Evolutionary conservation across 352 stramenopile genomes (phyloP).

Genomic region (Phytophthora citrophthora): DNA sequence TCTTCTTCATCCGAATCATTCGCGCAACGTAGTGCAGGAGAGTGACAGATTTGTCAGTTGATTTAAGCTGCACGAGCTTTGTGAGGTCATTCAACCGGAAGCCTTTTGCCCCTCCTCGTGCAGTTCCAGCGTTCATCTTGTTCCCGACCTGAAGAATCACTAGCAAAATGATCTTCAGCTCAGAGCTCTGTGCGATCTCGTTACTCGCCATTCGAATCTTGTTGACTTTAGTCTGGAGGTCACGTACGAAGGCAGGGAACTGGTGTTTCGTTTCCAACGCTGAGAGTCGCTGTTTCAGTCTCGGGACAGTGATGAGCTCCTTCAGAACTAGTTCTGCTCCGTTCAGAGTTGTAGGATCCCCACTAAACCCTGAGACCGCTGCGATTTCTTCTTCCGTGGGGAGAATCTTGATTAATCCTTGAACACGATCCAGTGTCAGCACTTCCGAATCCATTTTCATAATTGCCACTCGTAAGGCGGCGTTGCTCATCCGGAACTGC

Average conservation of each 20-base stretch:
- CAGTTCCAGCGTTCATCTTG: conserved; percentile 86
- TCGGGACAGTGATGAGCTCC: conserved; percentile 76
- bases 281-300: conserved; percentile 66
- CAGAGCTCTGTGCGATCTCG: conserved; percentile 64
- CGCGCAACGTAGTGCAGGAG: conserved; percentile 78
- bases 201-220: conserved; percentile 64
- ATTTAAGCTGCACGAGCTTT: conserved; percentile 78
- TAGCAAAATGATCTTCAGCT: conserved; percentile 74
- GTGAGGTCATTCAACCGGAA: conserved; percentile 72
- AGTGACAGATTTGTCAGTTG: conserved; percentile 62
- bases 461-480: conserved; percentile 77
- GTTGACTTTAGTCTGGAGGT: conserved; percentile 71
- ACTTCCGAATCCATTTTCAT: conserved; percentile 84
- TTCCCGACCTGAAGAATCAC: conserved; percentile 85
- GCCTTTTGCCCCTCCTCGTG: conserved; percentile 68
- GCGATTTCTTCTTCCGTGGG: conserved; percentile 89
- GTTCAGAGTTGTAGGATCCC: conserved; percentile 69
- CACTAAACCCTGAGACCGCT: conserved; percentile 66
- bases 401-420: conserved; percentile 87
- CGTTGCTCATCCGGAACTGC: conserved; percentile 93
- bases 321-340: conserved; percentile 83
- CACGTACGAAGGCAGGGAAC: conserved; percentile 64
- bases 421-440: conserved; percentile 81
- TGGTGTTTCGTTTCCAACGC: conserved; percentile 71
- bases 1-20: conserved; percentile 74